Conservation (phyloP, 140 eudicot genomes). For the Anethum foeniculum region DNA sequence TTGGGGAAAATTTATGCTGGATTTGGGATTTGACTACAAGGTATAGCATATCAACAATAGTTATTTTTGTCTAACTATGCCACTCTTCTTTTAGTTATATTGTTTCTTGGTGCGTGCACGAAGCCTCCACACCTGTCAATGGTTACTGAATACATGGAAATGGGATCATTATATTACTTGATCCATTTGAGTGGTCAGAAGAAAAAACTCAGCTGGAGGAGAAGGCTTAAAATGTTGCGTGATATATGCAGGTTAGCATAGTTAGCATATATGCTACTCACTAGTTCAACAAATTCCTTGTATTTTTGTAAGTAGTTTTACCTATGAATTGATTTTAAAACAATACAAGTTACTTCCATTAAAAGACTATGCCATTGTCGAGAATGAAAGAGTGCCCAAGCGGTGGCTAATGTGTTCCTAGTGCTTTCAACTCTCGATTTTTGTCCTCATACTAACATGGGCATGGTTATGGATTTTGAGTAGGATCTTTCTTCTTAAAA, state of each 20-base stretch:
- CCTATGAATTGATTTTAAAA: background rate
- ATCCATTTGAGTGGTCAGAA: slow-evolving; percentile 91
- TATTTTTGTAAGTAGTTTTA: background rate
- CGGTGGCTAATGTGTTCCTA: background rate
- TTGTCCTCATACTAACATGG: too few relatives aligned
- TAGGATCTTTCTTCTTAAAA: too few relatives aligned
- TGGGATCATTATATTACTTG: slow-evolving; percentile 89
- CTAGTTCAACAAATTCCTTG: background rate
- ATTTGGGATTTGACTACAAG: background rate
- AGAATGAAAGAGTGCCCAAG: background rate
- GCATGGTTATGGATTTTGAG: too few relatives aligned
- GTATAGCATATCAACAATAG: background rate
- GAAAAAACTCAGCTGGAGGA: slow-evolving; percentile 85
- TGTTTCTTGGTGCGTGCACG: slow-evolving; percentile 98
- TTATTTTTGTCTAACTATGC: background rate
- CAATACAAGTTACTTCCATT: background rate
- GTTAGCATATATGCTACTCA: background rate
- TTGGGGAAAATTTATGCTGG: background rate
- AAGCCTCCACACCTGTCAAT: slow-evolving; percentile 93
- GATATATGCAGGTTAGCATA: slow-evolving; percentile 90
- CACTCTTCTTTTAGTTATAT: slow-evolving; percentile 46
- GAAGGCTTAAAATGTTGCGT: slow-evolving; percentile 89
- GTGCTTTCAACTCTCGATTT: too few relatives aligned
- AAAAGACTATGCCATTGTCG: background rate
- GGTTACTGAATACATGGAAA: slow-evolving; percentile 97